Evolutionary conservation across 306 rosid genomes (phyloP).

Genomic region (Geum urbanum): DNA sequence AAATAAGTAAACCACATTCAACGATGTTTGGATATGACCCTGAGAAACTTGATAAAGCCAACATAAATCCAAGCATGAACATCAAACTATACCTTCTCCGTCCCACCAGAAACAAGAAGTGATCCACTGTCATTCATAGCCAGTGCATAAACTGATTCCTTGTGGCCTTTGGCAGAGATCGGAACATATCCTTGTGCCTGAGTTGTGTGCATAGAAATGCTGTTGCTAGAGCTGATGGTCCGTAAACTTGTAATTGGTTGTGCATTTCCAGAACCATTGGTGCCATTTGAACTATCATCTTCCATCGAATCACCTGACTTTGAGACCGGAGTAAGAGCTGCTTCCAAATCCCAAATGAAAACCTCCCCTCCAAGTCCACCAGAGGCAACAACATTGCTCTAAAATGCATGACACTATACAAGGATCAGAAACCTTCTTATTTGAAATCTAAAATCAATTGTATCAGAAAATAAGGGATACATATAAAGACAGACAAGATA

Average conservation of each 20-base stretch:
- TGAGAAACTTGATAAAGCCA: conserved; percentile 18
- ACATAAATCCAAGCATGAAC: conserved; percentile 25
- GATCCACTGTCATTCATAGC: conserved; percentile 89
- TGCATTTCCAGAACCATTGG: conserved; percentile 67
- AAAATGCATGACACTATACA: conserved; percentile 92
- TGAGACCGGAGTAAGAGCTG: conserved; percentile 62
- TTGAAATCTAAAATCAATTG: neutral
- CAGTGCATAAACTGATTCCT: conserved; percentile 98
- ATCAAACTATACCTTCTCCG: conserved; percentile 76
- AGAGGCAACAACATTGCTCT: conserved; percentile 99
- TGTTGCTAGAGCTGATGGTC: conserved; percentile 74
- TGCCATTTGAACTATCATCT: conserved; percentile 72
- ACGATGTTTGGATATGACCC: conserved; percentile 5
- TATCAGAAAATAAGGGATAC: neutral
- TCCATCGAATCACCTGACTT: conserved; percentile 65
- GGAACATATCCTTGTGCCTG: conserved; percentile 89
- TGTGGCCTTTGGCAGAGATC: conserved; percentile 89
- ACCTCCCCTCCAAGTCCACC: conserved; percentile 99
- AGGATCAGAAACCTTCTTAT: conserved; percentile 64
- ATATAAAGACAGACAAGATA: conserved; percentile 5
- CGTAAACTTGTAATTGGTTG: conserved; percentile 74
- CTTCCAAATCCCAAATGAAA: conserved; percentile 95
- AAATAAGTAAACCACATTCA: conserved; percentile 2
- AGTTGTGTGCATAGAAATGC: conserved; percentile 55
- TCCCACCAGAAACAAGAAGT: conserved; percentile 95